These are phyloP conservation scores for Trypanosoma congolense DNA, from an alignment of 208 protist species.

Conservation along the genomic window DNA sequence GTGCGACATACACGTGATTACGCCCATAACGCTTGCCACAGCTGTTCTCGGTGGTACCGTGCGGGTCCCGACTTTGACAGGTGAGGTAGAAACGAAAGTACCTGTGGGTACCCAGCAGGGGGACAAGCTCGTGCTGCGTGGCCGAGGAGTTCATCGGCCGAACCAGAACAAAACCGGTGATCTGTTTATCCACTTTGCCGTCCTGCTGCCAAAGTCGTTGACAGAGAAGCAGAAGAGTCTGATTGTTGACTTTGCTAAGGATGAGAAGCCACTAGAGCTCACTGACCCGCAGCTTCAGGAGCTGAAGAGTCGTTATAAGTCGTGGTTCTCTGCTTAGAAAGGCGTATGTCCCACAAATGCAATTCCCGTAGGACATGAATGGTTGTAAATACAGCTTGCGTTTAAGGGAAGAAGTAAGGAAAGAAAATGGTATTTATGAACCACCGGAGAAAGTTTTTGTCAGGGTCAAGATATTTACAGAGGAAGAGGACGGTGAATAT, in stretches of 20 bases:
- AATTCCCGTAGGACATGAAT: too few relatives aligned
- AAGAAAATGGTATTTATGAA: too few relatives aligned
- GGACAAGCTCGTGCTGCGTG: slow-evolving; percentile 82
- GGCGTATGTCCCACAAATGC: not conserved
- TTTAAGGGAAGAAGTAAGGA: too few relatives aligned
- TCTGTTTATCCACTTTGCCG: slow-evolving; percentile 88
- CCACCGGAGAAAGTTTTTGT: too few relatives aligned
- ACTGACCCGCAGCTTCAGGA: slow-evolving; percentile 74
- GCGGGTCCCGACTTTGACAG: slow-evolving; percentile 74
- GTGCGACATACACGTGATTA: slow-evolving; percentile 81
- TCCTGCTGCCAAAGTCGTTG: slow-evolving; percentile 77
- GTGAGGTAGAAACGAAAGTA: slow-evolving; percentile 83
- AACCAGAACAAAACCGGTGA: slow-evolving; percentile 84
- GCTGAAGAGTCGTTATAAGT: slow-evolving; percentile 75
- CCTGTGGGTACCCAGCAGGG: slow-evolving; percentile 85
- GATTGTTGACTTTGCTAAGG: slow-evolving; percentile 81
- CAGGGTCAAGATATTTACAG: too few relatives aligned
- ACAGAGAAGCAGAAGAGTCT: slow-evolving; percentile 72
- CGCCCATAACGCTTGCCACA: slow-evolving; percentile 66
- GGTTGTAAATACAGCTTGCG: too few relatives aligned
- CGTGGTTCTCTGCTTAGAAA: slow-evolving; percentile 63
- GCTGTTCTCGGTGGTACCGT: slow-evolving; percentile 77
- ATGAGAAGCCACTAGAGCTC: slow-evolving; percentile 74
- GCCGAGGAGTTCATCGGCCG: slow-evolving; percentile 75
- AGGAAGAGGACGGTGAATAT: too few relatives aligned